Evolutionary conservation across 106 monocot species (phyloP).

Genomic region (Dactylorhiza incarnata): DNA sequence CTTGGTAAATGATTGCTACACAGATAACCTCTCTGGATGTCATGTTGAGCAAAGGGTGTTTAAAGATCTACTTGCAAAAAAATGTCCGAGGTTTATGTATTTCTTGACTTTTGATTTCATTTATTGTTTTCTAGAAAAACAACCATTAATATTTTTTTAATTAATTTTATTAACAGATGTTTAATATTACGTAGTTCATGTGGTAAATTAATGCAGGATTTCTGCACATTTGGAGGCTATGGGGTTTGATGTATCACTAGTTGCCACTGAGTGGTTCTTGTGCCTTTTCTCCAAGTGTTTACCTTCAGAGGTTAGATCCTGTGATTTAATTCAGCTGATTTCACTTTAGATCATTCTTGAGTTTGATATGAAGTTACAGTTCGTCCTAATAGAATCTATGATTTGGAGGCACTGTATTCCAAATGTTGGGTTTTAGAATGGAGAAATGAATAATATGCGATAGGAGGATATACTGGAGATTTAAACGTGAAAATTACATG

Average conservation of each 20-base stretch:
- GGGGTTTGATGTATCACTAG: conserved; percentile 86
- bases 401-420: not conserved
- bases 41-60: conserved; percentile 98
- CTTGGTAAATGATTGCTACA: conserved; percentile 91
- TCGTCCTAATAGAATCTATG: not conserved
- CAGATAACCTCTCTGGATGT: conserved; percentile 91
- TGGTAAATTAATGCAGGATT: conserved; percentile 47
- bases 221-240: conserved; percentile 78
- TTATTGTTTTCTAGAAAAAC: not conserved
- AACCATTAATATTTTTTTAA: not conserved
- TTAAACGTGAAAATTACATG: too few species aligned
- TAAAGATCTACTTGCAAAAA: conserved; percentile 85
- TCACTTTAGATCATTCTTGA: not conserved
- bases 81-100: conserved; percentile 70
- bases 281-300: conserved; percentile 96
- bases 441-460: too few species aligned
- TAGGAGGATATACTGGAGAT: too few species aligned
- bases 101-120: not conserved
- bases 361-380: too few species aligned
- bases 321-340: conserved; percentile 1
- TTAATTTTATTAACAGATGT: not conserved
- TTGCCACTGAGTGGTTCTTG: conserved; percentile 94
- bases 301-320: conserved; percentile 77
- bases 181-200: conserved; percentile 1
- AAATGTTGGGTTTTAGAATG: not conserved